Conservation (phyloP, 2,329 filamentous ascomycete species). For the Hypoxylon sp. region DNA sequence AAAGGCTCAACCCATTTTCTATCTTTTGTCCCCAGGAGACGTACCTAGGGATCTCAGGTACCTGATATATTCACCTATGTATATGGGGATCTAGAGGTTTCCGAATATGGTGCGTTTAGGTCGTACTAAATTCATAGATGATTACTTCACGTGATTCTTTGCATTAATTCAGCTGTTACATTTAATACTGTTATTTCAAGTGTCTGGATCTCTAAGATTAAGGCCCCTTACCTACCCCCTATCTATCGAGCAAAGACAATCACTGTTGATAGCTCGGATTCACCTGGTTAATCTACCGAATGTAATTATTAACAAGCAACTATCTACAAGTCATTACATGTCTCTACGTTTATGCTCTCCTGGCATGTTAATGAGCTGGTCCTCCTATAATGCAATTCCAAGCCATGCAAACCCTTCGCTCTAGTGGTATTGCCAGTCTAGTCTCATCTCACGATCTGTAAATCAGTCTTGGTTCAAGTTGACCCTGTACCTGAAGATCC, state of each 20-base stretch:
- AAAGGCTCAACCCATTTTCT: background rate
- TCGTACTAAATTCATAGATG: background rate
- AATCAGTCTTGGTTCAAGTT: constrained; percentile 24
- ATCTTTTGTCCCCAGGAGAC: background rate
- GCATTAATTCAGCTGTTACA: background rate
- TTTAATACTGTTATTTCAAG: background rate
- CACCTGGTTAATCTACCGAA: constrained; percentile 8
- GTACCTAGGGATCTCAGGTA: background rate
- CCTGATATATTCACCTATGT: background rate
- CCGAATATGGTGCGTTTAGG: background rate
- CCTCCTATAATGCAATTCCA: constrained; percentile 22
- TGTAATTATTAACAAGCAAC: constrained; percentile 34
- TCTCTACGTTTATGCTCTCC: constrained; percentile 20
- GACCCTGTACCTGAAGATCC: constrained; percentile 18
- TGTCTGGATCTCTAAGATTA: background rate
- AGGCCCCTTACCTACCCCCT: background rate
- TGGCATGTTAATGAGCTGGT: constrained; percentile 11
- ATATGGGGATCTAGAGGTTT: background rate
- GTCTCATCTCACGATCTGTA: constrained; percentile 21
- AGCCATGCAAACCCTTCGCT: constrained; percentile 31
- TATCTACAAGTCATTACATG: constrained; percentile 36
- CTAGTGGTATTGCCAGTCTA: constrained; percentile 40
- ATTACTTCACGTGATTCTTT: background rate
- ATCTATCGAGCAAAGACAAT: background rate
- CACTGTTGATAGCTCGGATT: background rate